Conservation (phyloP, 257 asterid species). For the Ilex aquifolium region DNA sequence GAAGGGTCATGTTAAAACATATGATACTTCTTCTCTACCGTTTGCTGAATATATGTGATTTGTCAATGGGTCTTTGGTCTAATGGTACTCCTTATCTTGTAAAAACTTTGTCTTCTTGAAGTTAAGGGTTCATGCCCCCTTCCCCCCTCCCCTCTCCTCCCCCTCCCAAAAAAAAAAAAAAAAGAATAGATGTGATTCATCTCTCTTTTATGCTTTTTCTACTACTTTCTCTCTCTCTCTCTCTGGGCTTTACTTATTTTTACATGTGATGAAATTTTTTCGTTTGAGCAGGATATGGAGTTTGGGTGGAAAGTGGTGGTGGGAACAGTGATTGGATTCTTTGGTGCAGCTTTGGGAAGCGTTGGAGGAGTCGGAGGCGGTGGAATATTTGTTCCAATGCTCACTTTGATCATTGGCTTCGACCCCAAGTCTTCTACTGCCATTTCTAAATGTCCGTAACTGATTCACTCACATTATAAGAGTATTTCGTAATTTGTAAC, state of each 20-base stretch:
- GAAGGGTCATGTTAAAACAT: too few relatives aligned
- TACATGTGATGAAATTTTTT: not conserved
- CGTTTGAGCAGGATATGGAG: conserved; percentile 25
- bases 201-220: not conserved
- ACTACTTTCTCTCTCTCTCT: too few relatives aligned
- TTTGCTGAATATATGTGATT: not conserved
- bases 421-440: conserved; percentile 38
- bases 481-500: too few relatives aligned
- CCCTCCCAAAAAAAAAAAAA: too few relatives aligned
- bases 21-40: too few relatives aligned
- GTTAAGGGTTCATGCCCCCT: too few relatives aligned
- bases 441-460: conserved; percentile 28
- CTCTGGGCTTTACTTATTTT: not conserved
- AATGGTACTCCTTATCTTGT: too few relatives aligned
- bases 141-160: too few relatives aligned
- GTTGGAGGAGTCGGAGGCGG: conserved; percentile 44
- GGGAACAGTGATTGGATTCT: conserved; percentile 27
- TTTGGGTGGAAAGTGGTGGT: conserved; percentile 27
- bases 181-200: not conserved
- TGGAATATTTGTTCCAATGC: conserved; percentile 36
- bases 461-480: not conserved
- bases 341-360: conserved; percentile 38
- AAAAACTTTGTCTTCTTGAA: too few relatives aligned
- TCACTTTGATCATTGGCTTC: conserved; percentile 30
- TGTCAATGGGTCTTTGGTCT: too few relatives aligned